A percentile compares a stretch with the other conserved stretches of the same genome.
These are phyloP conservation scores for Populus davidiana DNA, from an alignment of 345 rosid species.

Conservation along the genomic window DNA sequence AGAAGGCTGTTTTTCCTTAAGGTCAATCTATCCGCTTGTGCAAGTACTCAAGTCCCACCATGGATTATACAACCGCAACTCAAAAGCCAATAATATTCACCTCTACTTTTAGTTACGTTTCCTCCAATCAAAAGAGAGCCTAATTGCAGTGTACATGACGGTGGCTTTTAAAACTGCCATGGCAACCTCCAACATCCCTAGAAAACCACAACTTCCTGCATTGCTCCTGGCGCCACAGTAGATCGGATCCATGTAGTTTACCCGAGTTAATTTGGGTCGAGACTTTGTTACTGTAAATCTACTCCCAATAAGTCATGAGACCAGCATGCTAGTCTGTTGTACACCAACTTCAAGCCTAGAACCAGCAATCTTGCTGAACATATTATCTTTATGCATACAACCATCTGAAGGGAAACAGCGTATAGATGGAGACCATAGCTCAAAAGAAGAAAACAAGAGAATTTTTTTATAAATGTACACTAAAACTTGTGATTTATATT, in stretches of 20 bases:
- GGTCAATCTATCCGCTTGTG: neutral
- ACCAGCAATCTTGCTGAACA: neutral
- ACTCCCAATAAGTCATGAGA: neutral
- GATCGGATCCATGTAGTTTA: neutral
- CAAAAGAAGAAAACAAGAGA: no score
- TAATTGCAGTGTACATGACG: no score
- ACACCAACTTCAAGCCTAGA: neutral
- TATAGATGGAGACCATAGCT: neutral
- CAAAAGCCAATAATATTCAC: neutral
- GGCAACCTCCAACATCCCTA: neutral
- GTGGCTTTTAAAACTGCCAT: no score
- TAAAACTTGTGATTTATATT: constrained; percentile 13
- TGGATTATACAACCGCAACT: neutral
- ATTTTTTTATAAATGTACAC: neutral
- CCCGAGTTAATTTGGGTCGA: neutral
- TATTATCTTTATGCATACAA: neutral
- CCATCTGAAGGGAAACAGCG: neutral
- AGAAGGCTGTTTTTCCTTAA: neutral
- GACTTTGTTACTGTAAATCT: neutral
- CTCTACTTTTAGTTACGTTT: neutral
- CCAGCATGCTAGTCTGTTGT: neutral
- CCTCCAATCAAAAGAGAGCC: no score
- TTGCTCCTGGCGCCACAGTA: neutral
- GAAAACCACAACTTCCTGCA: neutral
- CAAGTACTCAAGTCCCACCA: no score